Percentiles rank a stretch among this genome's conserved stretches.
Conservation (phyloP, 192 early-diverging fungal species). For the Backusella circina region DNA sequence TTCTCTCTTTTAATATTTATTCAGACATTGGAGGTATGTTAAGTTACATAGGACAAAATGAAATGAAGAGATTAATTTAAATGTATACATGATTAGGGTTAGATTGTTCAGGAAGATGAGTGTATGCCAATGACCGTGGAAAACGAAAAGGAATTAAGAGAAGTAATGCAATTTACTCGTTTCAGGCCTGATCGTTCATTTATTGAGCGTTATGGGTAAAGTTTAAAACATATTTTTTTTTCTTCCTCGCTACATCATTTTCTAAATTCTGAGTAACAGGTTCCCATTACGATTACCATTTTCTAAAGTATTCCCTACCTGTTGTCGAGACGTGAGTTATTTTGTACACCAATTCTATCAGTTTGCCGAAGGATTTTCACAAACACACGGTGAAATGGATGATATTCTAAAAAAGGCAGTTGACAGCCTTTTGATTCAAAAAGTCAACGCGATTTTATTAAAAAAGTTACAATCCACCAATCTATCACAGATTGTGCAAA, state of each 20-base stretch:
- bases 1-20: slow-evolving; percentile 79
- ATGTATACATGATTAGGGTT: not conserved
- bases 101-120: slow-evolving; percentile 81
- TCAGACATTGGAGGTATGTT: slow-evolving; percentile 79
- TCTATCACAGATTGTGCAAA: slow-evolving; percentile 82
- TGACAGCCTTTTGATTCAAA: slow-evolving; percentile 68
- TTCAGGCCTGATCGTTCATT: slow-evolving; percentile 50
- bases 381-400: slow-evolving; percentile 84
- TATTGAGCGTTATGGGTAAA: slow-evolving; percentile 29
- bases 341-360: slow-evolving; percentile 80
- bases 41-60: not conserved
- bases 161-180: slow-evolving; percentile 60
- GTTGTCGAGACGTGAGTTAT: slow-evolving; percentile 63
- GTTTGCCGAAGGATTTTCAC: slow-evolving; percentile 81
- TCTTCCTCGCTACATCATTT: not conserved
- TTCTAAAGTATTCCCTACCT: slow-evolving; percentile 74
- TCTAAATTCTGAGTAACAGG: slow-evolving; percentile 19
- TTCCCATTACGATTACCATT: slow-evolving; percentile 78
- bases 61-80: not conserved
- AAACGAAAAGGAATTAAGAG: slow-evolving; percentile 57
- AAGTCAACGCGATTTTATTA: slow-evolving; percentile 63
- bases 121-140: slow-evolving; percentile 74
- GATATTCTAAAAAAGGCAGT: slow-evolving; percentile 75
- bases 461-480: slow-evolving; percentile 64
- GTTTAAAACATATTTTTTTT: not conserved